A percentile compares a stretch with the other conserved stretches of the same genome.
Evolutionary conservation across 345 rosid species (phyloP).

Genomic region (Pistacia integerrima): DNA sequence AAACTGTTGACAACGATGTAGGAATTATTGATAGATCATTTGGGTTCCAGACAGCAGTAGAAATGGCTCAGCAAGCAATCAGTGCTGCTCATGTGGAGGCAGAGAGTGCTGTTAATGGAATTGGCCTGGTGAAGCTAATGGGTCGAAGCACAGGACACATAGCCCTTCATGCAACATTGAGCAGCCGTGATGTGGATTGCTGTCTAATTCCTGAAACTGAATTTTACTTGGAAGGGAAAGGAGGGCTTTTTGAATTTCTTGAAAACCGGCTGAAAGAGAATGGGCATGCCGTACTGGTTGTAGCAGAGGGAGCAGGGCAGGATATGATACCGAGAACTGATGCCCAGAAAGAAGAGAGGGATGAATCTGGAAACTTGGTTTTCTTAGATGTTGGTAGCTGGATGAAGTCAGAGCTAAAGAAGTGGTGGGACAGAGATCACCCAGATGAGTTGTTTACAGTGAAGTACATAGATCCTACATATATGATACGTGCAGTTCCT

Average conservation of each 20-base stretch:
- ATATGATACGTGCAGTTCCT: conserved; percentile 91
- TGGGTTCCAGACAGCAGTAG: conserved; percentile 94
- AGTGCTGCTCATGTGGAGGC: conserved; percentile 89
- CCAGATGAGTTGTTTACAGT: conserved; percentile 68
- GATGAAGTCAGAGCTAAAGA: conserved; percentile 73
- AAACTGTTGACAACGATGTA: conserved; percentile 86
- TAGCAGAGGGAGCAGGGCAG: conserved; percentile 95
- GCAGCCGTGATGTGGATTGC: conserved; percentile 95
- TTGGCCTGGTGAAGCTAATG: conserved; percentile 89
- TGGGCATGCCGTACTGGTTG: conserved; percentile 83
- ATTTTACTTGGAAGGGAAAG: conserved; percentile 72
- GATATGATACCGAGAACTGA: conserved; percentile 71
- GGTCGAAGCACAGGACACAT: conserved; percentile 95
- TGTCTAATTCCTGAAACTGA: conserved; percentile 77
- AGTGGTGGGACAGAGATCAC: conserved; percentile 76
- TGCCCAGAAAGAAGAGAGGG: conserved; percentile 66
- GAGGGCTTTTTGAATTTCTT: conserved; percentile 78
- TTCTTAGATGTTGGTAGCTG: conserved; percentile 84
- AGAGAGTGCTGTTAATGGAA: conserved; percentile 89
- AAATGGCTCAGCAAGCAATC: conserved; percentile 88
- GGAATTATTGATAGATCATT: conserved; percentile 88
- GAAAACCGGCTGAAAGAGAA: conserved; percentile 46
- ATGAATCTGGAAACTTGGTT: conserved; percentile 79
- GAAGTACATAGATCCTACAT: conserved; percentile 90
- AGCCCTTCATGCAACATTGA: conserved; percentile 78